Percentiles rank a stretch among this genome's conserved stretches.
Evolutionary conservation across 176 grass and related monocot genomes (phyloP).

Genomic region (Paspalum notatum): DNA sequence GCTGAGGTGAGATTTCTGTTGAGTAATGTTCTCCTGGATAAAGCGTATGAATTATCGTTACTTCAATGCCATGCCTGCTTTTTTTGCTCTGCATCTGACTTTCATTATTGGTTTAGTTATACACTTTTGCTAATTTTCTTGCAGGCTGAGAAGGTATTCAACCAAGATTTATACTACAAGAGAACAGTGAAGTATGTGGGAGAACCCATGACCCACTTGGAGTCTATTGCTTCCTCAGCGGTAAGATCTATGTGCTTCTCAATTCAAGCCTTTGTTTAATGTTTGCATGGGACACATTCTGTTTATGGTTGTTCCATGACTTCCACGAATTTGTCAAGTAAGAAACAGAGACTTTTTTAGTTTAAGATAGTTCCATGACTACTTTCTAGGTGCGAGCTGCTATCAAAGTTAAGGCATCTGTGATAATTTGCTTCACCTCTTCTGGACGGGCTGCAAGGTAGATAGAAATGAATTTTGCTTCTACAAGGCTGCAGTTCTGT

Average conservation of each 20-base stretch:
- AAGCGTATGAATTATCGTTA: not conserved
- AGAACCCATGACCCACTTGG: slow-evolving; percentile 98
- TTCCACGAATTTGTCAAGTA: not conserved
- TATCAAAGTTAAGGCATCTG: slow-evolving; percentile 96
- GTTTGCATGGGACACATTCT: not conserved
- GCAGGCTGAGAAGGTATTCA: slow-evolving; percentile 98
- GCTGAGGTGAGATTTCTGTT: slow-evolving; percentile 65
- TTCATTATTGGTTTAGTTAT: slow-evolving; percentile 17
- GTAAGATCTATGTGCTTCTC: slow-evolving; percentile 44
- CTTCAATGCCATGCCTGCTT: not conserved
- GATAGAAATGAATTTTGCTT: slow-evolving; percentile 1
- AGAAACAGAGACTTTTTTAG: slow-evolving; percentile 4
- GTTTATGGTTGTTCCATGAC: slow-evolving; percentile 18
- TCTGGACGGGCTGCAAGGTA: slow-evolving; percentile 98
- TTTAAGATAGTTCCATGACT: slow-evolving; percentile 25
- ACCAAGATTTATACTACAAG: slow-evolving; percentile 97
- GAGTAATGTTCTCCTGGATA: slow-evolving; percentile 21
- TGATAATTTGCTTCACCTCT: slow-evolving; percentile 96
- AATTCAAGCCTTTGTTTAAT: slow-evolving; percentile 16
- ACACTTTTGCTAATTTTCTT: slow-evolving; percentile 15
- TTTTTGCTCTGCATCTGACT: not conserved
- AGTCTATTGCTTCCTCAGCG: slow-evolving; percentile 96
- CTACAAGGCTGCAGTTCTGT: slow-evolving; percentile 3
- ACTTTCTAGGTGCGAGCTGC: slow-evolving; percentile 86
- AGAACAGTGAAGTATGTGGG: slow-evolving; percentile 86